phyloP scores from a whole-genome alignment of 345 rosid species.

The Gossypium longicalyx region DNA sequence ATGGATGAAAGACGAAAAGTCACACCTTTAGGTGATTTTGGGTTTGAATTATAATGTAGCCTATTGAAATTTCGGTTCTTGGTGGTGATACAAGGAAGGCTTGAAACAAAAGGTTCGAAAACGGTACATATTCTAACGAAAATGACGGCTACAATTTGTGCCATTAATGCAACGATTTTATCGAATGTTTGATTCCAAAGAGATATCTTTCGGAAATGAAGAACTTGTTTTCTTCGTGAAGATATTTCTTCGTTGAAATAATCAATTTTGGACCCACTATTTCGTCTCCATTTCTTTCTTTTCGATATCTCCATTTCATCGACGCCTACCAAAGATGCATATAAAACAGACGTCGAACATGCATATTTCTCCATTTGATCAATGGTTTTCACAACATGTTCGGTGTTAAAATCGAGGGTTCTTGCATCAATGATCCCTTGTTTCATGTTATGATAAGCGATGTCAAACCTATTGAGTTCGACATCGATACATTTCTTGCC shows the following conservation, averaged over 20 bases:
- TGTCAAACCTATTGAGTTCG: conserved; percentile 24
- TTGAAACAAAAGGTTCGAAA: conserved; percentile 26
- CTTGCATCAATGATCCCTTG: conserved; percentile 21
- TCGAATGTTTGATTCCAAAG: conserved; percentile 45
- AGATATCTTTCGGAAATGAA: conserved; percentile 31
- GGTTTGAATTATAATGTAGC: background rate
- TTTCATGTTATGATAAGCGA: conserved; percentile 23
- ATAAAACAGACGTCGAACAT: conserved; percentile 25
- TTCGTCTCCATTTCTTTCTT: conserved; percentile 25
- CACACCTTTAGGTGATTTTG: background rate
- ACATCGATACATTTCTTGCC: conserved; percentile 30
- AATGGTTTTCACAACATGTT: conserved; percentile 19
- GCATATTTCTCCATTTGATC: conserved; percentile 41
- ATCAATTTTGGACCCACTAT: background rate
- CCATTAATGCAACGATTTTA: conserved; percentile 30
- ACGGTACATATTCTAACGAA: conserved; percentile 35
- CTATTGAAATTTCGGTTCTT: background rate
- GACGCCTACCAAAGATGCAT: conserved; percentile 22
- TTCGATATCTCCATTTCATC: conserved; percentile 36
- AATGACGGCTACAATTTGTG: conserved; percentile 20
- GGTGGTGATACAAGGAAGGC: conserved; percentile 18
- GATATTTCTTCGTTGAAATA: conserved; percentile 32
- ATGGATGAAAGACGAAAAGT: background rate
- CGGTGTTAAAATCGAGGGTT: conserved; percentile 21
- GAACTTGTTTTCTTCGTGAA: conserved; percentile 29